Evolutionary conservation across 805 yeast genomes (phyloP).

Genomic region (Clavispora fructus): DNA sequence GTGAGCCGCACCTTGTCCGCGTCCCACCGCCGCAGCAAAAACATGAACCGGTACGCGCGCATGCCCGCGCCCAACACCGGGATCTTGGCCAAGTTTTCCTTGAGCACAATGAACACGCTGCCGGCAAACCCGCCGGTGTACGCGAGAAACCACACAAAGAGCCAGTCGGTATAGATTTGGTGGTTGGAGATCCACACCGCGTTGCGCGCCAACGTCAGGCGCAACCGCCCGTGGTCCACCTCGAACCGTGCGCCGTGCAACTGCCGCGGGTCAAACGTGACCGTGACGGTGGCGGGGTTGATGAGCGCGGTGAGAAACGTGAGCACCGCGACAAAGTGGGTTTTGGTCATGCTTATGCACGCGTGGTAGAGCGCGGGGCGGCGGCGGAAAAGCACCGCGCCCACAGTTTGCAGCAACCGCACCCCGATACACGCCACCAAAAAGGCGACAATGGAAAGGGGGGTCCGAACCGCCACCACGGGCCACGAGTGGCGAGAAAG

Average conservation of each 20-base stretch:
- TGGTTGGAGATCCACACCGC: conserved; percentile 80
- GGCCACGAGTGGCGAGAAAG: conserved; percentile 13
- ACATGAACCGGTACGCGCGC: conserved; percentile 71
- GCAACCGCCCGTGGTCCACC: conserved; percentile 5
- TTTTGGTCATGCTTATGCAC: conserved; percentile 50
- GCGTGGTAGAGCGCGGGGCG: conserved; percentile 33
- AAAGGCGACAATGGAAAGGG: conserved; percentile 18
- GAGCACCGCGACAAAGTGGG: conserved; percentile 51
- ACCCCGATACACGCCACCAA: conserved; percentile 34
- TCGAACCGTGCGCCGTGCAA: conserved; percentile 16
- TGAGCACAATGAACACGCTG: conserved; percentile 66
- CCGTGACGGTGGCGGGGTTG: conserved; percentile 47
- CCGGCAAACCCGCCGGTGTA: conserved; percentile 65
- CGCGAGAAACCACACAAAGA: conserved; percentile 79
- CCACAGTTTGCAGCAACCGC: conserved; percentile 41
- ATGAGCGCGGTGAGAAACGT: conserved; percentile 45
- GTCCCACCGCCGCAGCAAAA: conserved; percentile 84
- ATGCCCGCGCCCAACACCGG: conserved; percentile 87
- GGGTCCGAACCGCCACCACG: conserved; percentile 17
- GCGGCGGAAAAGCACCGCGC: conserved; percentile 24
- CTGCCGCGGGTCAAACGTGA: conserved; percentile 37
- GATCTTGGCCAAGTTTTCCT: conserved; percentile 59
- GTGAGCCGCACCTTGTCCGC: conserved; percentile 58
- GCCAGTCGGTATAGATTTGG: conserved; percentile 93
- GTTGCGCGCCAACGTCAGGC: conserved; percentile 36